These are phyloP conservation scores for Colletotrichum navitas DNA, from an alignment of 2,329 filamentous ascomycete genomes.

Conservation along the genomic window DNA sequence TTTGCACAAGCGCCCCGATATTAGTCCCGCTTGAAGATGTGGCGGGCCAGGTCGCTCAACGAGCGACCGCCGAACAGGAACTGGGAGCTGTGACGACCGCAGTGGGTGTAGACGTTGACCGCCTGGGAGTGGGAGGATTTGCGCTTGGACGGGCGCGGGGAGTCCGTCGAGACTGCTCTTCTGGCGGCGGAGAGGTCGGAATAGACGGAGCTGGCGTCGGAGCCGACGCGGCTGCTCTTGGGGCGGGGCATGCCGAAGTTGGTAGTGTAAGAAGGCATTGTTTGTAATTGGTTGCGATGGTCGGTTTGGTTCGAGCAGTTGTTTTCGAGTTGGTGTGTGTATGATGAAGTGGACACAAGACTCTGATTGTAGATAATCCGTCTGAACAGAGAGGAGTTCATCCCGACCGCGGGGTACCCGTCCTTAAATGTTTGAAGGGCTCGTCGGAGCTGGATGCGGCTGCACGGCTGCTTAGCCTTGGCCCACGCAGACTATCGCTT, in stretches of 20 bases:
- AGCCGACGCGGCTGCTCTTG: slow-evolving; percentile 39
- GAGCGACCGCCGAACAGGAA: slow-evolving; percentile 65
- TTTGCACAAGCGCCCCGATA: neutral
- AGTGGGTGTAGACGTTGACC: slow-evolving; percentile 67
- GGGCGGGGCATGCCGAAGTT: slow-evolving; percentile 31
- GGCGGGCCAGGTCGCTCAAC: slow-evolving; percentile 57
- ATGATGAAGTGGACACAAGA: slow-evolving; percentile 14
- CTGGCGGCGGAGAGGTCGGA: slow-evolving; percentile 43
- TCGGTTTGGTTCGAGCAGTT: neutral
- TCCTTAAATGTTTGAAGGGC: slow-evolving; percentile 37
- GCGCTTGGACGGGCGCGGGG: slow-evolving; percentile 45
- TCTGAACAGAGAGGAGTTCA: neutral
- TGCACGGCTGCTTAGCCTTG: slow-evolving; percentile 37
- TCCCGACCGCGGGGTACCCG: slow-evolving; percentile 20
- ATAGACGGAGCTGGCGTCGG: slow-evolving; percentile 34
- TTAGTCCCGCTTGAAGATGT: slow-evolving; percentile 51
- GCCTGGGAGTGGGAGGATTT: slow-evolving; percentile 53
- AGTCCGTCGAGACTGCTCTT: slow-evolving; percentile 37
- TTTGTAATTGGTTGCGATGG: neutral
- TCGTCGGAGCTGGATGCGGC: slow-evolving; percentile 23
- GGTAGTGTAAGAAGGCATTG: slow-evolving; percentile 27
- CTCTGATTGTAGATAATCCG: neutral
- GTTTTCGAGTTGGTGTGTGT: neutral
- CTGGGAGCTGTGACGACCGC: slow-evolving; percentile 67
- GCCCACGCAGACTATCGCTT: slow-evolving; percentile 32